phyloP scores from a whole-genome alignment of 169 alveolate species.

The Cryptosporidium ubiquitum region DNA sequence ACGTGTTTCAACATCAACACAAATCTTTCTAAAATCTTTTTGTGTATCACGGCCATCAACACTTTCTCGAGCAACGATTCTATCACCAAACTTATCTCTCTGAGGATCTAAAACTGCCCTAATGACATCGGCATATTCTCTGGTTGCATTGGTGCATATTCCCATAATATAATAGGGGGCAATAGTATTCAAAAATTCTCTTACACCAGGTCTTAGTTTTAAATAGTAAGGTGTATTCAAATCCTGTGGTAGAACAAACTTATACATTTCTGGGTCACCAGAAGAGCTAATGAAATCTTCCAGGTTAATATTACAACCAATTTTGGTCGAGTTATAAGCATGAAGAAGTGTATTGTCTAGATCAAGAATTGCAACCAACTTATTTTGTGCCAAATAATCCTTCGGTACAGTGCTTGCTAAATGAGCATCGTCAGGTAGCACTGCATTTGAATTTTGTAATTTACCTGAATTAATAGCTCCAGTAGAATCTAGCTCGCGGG shows the following conservation, averaged over 20 bases:
- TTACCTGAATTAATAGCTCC: not conserved
- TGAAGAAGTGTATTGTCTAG: constrained; percentile 91
- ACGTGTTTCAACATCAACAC: constrained; percentile 86
- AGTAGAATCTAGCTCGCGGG: constrained; percentile 10
- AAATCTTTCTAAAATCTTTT: constrained; percentile 82
- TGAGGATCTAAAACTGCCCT: constrained; percentile 91
- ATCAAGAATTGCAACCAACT: constrained; percentile 86
- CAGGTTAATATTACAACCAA: constrained; percentile 85
- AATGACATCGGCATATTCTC: constrained; percentile 93
- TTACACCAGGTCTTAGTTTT: constrained; percentile 90
- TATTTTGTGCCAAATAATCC: constrained; percentile 69
- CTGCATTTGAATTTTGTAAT: constrained; percentile 35
- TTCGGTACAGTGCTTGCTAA: constrained; percentile 69
- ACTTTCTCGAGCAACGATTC: constrained; percentile 89
- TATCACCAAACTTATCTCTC: constrained; percentile 87
- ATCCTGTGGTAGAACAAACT: constrained; percentile 87
- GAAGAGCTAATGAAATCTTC: constrained; percentile 86
- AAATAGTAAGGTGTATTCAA: constrained; percentile 86
- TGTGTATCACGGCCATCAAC: constrained; percentile 86
- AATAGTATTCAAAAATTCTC: constrained; percentile 86
- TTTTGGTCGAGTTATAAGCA: constrained; percentile 86
- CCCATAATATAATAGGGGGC: constrained; percentile 90
- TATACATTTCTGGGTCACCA: constrained; percentile 91
- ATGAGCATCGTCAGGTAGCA: constrained; percentile 66
- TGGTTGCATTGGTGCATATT: constrained; percentile 91